phyloP scores from a whole-genome alignment of 1,139 yeast genomes.

The Entelexis sorbosivorans region DNA sequence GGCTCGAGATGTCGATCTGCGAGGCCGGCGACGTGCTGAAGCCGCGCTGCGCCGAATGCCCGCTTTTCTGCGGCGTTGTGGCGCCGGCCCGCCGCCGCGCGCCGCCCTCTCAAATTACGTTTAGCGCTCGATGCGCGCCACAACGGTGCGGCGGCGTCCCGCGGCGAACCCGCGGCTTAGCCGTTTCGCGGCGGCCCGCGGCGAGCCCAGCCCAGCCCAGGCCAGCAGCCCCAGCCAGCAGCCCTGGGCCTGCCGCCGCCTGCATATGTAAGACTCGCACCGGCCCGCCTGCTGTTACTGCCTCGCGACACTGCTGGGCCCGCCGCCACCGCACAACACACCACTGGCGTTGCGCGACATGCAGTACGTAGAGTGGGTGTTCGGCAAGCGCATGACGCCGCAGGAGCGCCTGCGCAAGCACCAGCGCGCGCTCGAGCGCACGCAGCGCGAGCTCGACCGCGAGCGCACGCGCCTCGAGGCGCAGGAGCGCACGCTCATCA shows the following conservation, averaged over 20 bases:
- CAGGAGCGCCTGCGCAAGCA: slow-evolving; percentile 90
- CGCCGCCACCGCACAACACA: not conserved
- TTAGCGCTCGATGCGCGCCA: too few relatives aligned
- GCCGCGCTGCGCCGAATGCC: too few relatives aligned
- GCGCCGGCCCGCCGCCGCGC: too few relatives aligned
- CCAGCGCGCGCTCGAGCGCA: slow-evolving; percentile 85
- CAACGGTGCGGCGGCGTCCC: too few relatives aligned
- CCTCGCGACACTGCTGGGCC: not conserved
- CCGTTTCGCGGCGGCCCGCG: too few relatives aligned
- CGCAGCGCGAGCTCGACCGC: slow-evolving; percentile 83
- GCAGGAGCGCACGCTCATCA: slow-evolving; percentile 78
- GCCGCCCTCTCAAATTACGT: too few relatives aligned
- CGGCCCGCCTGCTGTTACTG: not conserved
- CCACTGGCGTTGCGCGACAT: slow-evolving; percentile 26
- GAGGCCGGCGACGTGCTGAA: too few relatives aligned
- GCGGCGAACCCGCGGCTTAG: too few relatives aligned
- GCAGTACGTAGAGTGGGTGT: slow-evolving; percentile 85
- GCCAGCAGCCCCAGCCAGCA: not conserved
- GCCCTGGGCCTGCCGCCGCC: not conserved
- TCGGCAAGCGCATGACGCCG: slow-evolving; percentile 87
- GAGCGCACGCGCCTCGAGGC: slow-evolving; percentile 76
- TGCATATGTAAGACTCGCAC: slow-evolving; percentile 4
- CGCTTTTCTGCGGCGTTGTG: too few relatives aligned
- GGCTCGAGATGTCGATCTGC: too few relatives aligned
- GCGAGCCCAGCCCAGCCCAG: too few relatives aligned